Base-by-base conservation (phyloP, 1,284 basidiomycete genomes). In the Cystobasidium sp. region DNA sequence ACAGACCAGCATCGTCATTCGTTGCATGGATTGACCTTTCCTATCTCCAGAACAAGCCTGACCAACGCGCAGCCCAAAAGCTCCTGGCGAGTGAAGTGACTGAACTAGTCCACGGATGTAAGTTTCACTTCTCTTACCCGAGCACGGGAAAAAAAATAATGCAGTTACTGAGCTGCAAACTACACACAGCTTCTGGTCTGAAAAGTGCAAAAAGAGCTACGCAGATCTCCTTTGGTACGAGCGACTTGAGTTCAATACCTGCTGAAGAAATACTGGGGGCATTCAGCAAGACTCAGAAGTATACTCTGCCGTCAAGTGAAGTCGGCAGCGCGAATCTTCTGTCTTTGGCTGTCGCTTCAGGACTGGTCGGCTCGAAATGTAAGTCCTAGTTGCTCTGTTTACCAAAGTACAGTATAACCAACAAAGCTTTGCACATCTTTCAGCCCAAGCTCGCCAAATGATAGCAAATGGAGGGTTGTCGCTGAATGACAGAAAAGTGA, bases 61-160 rank as follows among this genome's bases (percentile, higher is more conserved):
- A 88, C 75, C 82, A 83, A 71, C 88, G 91, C 18, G 78, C 82
- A 1, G 92, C 93, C 1, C 96, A 98, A 81, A 86, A 85, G n/a
- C 81, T 87, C 10, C 85, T 98, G 1, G 96, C 96, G 6, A 85
- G 87, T 8, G 94, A 98, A 83, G 89, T 97, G 6, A 97, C 94
- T 0, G 87, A 91, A 76, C 86, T 98, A 72, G 88, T 96, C 5
- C 94, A 97, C 80, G 88, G 89, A 65, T 81, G 93, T 94, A 80
- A 66, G 86, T 84, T 37, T 22, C 22, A 18, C 46, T 46, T 24
- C 22, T 9, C 9, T n/a, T 46, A n/a, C 31, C 31, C 5, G 1
- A 31, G 31, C 58, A n/a, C 5, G 4, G 9, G 10, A 4, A 12
- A n/a, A 22, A 4, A 12, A n/a, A 9, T 37, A 31, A 12, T 18